Percentiles rank a stretch among this genome's conserved stretches.
Evolutionary conservation across 2,329 filamentous ascomycete genomes (phyloP).

Genomic region (Claviceps fusiformis): DNA sequence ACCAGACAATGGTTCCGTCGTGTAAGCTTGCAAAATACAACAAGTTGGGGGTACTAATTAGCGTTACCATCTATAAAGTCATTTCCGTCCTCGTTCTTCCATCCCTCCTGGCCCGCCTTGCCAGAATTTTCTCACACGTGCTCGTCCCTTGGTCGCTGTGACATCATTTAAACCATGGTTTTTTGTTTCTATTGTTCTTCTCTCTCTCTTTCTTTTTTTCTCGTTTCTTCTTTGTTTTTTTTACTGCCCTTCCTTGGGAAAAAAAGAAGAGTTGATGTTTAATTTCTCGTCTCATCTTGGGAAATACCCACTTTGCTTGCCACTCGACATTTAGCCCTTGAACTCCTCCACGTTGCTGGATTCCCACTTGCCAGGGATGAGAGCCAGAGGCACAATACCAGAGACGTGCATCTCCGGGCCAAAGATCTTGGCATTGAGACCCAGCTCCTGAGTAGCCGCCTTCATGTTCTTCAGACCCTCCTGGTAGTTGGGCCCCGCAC

Average conservation of each 20-base stretch:
- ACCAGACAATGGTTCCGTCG: constrained; percentile 9
- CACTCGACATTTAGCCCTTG: constrained; percentile 28
- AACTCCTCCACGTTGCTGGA: constrained; percentile 49
- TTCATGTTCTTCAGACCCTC: constrained; percentile 99
- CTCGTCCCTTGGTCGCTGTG: neutral
- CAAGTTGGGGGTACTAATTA: constrained; percentile 9
- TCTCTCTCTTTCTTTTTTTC: neutral
- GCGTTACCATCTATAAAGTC: constrained; percentile 9
- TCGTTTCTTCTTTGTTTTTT: no score
- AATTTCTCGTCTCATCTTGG: neutral
- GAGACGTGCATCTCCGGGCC: constrained; percentile 87
- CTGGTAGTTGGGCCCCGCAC: constrained; percentile 92
- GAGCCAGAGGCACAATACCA: constrained; percentile 87
- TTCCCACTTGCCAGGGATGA: constrained; percentile 53
- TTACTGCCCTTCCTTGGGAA: no score
- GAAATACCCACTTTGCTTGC: neutral
- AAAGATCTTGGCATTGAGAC: constrained; percentile 55
- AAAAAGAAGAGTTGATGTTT: neutral
- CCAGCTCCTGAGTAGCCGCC: constrained; percentile 83
- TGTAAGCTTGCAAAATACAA: constrained; percentile 24
- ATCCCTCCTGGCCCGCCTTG: neutral
- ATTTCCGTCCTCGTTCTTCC: neutral
- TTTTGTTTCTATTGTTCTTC: neutral
- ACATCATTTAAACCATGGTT: neutral
- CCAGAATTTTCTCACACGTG: neutral